These are phyloP conservation scores for Solanum clarkiae DNA, from an alignment of 257 asterid species.

Conservation along the genomic window DNA sequence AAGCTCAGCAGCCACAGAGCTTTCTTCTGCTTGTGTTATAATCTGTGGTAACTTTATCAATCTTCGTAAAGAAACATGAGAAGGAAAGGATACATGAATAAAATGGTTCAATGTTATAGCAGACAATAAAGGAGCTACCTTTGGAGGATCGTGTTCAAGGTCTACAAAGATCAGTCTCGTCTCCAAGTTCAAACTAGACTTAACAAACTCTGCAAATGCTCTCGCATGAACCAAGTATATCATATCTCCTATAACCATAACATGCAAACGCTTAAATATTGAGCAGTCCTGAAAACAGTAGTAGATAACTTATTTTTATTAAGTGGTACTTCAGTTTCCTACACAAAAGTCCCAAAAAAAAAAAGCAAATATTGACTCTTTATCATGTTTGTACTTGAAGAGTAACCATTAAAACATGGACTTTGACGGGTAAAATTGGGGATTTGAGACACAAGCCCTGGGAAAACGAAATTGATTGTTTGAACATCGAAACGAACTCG, in stretches of 20 bases:
- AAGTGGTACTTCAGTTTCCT: neutral
- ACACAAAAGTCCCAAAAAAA: neutral
- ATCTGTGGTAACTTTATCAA: slow-evolving; percentile 25
- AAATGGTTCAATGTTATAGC: neutral
- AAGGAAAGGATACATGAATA: neutral
- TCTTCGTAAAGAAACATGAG: neutral
- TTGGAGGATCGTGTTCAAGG: slow-evolving; percentile 73
- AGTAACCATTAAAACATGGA: neutral
- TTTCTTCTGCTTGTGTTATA: slow-evolving; percentile 19
- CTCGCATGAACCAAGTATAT: slow-evolving; percentile 46
- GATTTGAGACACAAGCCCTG: neutral
- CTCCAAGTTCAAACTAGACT: slow-evolving; percentile 29
- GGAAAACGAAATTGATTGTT: neutral
- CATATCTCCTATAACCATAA: slow-evolving; percentile 82
- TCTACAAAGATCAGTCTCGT: slow-evolving; percentile 31
- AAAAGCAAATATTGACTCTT: neutral
- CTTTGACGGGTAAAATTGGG: neutral
- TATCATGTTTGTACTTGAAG: neutral
- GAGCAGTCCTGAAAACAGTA: slow-evolving; percentile 40
- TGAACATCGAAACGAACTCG: neutral
- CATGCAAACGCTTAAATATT: slow-evolving; percentile 36
- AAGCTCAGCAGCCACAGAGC: slow-evolving; percentile 31
- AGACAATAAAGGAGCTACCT: slow-evolving; percentile 17
- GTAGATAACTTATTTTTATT: neutral
- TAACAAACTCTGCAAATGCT: slow-evolving; percentile 37